A percentile compares a stretch with the other conserved stretches of the same genome.
These are phyloP conservation scores for Aurinia saxatilis DNA, from an alignment of 345 rosid genomes.

Conservation along the genomic window DNA sequence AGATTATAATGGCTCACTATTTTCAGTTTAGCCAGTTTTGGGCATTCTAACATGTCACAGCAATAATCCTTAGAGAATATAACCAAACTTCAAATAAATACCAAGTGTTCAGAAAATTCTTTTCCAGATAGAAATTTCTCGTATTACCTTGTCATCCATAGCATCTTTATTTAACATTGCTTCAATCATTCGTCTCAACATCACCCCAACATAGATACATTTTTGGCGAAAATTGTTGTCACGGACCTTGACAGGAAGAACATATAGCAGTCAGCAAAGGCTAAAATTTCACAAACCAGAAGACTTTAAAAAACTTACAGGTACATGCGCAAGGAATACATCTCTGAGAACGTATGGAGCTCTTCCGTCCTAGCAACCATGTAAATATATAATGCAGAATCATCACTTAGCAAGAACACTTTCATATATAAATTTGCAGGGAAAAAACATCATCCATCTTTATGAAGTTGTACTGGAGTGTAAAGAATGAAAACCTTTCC, in stretches of 20 bases:
- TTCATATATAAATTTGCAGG: not conserved
- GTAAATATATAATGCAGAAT: not conserved
- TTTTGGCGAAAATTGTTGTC: conserved; percentile 70
- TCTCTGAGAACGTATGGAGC: conserved; percentile 58
- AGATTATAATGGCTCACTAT: not conserved
- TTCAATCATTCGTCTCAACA: conserved; percentile 93
- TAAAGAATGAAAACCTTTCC: conserved; percentile 40
- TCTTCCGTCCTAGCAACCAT: conserved; percentile 51
- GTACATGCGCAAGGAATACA: conserved; percentile 83
- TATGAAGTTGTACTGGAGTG: not conserved
- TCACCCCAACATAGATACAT: conserved; percentile 89
- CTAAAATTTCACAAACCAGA: not conserved
- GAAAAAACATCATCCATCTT: conserved; percentile 5
- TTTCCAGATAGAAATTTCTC: not conserved
- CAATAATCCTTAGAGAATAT: conserved; percentile 1
- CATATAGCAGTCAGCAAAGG: conserved; percentile 12
- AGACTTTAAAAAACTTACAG: conserved; percentile 42
- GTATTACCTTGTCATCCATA: conserved; percentile 89
- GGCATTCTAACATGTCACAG: conserved; percentile 1
- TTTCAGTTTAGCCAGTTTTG: no score
- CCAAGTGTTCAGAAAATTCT: not conserved
- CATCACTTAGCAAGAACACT: not conserved
- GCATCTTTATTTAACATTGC: conserved; percentile 93
- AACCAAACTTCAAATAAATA: not conserved
- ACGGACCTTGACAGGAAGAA: conserved; percentile 40